phyloP scores from a whole-genome alignment of 176 grass and related monocot genomes.

The Oryza rufipogon region DNA sequence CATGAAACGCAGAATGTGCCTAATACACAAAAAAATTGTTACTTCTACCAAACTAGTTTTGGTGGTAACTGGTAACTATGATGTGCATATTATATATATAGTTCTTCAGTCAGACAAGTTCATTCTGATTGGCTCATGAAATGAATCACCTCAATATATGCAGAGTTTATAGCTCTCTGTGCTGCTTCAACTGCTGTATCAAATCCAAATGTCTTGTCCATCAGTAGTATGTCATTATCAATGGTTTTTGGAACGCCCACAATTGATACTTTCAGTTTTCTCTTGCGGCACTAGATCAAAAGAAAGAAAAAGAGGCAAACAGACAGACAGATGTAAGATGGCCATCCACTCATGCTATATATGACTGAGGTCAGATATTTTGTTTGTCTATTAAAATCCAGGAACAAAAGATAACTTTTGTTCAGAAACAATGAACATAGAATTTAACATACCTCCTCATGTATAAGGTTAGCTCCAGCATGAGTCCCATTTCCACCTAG shows the following conservation, averaged over 20 bases:
- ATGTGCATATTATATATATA: neutral
- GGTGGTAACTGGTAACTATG: neutral
- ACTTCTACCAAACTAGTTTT: neutral
- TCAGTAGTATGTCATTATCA: slow-evolving; percentile 97
- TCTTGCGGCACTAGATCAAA: slow-evolving; percentile 72
- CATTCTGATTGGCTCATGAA: slow-evolving; percentile 17
- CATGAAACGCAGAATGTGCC: slow-evolving; percentile 95
- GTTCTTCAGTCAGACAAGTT: slow-evolving; percentile 15
- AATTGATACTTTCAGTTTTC: slow-evolving; percentile 89
- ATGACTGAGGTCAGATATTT: slow-evolving; percentile 16
- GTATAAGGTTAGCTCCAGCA: slow-evolving; percentile 93
- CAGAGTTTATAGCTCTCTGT: slow-evolving; percentile 96
- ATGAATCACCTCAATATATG: slow-evolving; percentile 88
- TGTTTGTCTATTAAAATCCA: slow-evolving; percentile 15
- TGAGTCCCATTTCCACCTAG: slow-evolving; percentile 97
- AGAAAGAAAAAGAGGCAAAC: slow-evolving; percentile 17
- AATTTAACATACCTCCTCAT: slow-evolving; percentile 68
- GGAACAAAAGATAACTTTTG: slow-evolving; percentile 17
- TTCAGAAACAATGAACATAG: neutral
- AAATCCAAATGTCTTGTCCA: slow-evolving; percentile 99
- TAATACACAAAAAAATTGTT: slow-evolving; percentile 35
- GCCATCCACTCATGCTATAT: neutral
- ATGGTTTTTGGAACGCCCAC: slow-evolving; percentile 92
- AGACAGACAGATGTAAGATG: slow-evolving; percentile 37
- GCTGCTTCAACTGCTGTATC: slow-evolving; percentile 98